Evolutionary conservation across 2,329 filamentous ascomycete species (phyloP), one percentile per base, ranked within the genome.

Genomic region (Aureobasidium subglaciale): DNA sequence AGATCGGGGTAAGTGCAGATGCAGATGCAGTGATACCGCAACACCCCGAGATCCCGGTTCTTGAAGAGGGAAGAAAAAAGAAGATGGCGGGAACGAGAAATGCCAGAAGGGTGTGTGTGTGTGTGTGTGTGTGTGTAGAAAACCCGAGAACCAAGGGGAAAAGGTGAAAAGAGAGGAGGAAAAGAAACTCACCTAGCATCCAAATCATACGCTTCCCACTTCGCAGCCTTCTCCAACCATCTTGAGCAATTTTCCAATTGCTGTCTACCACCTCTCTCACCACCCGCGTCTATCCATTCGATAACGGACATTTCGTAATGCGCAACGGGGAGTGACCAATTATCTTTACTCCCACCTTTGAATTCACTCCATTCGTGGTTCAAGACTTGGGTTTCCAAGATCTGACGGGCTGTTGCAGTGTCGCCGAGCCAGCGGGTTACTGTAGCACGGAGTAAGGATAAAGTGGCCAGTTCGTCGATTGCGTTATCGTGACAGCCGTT

Each of bases 271-370:
- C 65, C 66, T 42, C 68, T 63, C 22, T 70, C 73, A 27, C 69
- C 69, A 8, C 63, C 76, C 63, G 65, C 55, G 64, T 92, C 86
- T 56, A 80, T 78, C 91, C 92, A 99, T 1, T 85, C 75, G 55
- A 88, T 82, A 7, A 87, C 89, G 0, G 84, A 90, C 75, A 93
- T 82, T 71, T 99, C 93, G 70, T 96, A 96, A 61, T 89, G 78
- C 1, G 87, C 90, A 0, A 85, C 82, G 0, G 92, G 88, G 6
- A 80, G 75, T 9, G 83, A 76, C 74, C 87, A 91, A 63, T 87
- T 84, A 57, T 91, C 87, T 56, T 78, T 83, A 2, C 79, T 75
- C 0, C 74, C 63, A 2, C 84, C 85, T 61, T 81, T 85, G 65
- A 85, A 78, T 9, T 74, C 59, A 2, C 68, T 58, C 58, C 73